A percentile compares a stretch with the other conserved stretches of the same genome.
phyloP scores from a whole-genome alignment of 2,329 filamentous ascomycete species.

The Botrytis elliptica region DNA sequence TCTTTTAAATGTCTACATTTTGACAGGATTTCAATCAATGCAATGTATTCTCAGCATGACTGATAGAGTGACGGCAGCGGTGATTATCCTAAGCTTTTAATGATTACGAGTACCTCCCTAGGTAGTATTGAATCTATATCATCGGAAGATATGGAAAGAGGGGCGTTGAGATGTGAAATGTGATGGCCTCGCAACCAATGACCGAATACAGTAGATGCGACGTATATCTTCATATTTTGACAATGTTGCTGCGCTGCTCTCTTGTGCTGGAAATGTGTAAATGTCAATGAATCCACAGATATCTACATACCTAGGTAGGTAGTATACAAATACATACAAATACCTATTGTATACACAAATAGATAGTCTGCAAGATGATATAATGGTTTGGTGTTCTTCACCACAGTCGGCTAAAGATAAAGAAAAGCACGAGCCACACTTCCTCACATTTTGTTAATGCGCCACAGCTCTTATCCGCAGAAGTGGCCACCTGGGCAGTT shows the following conservation, averaged over 20 bases:
- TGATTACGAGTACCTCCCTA: not conserved
- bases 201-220: not conserved
- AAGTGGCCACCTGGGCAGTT: slow-evolving; percentile 17
- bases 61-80: not conserved
- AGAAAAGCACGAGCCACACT: slow-evolving; percentile 15
- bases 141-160: not conserved
- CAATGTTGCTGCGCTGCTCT: not conserved
- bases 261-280: not conserved
- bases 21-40: too few relatives aligned
- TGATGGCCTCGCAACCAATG: not conserved
- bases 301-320: too few relatives aligned
- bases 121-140: not conserved
- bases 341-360: too few relatives aligned
- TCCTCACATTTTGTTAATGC: not conserved
- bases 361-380: not conserved
- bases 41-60: not conserved
- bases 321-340: too few relatives aligned
- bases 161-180: not conserved
- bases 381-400: not conserved
- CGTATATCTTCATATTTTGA: not conserved
- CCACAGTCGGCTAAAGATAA: not conserved
- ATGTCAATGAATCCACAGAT: not conserved
- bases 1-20: not conserved
- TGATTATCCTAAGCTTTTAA: not conserved
- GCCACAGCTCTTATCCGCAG: slow-evolving; percentile 16